Conservation (phyloP, 2,329 filamentous ascomycete genomes). For the Fusarium circinatum region DNA sequence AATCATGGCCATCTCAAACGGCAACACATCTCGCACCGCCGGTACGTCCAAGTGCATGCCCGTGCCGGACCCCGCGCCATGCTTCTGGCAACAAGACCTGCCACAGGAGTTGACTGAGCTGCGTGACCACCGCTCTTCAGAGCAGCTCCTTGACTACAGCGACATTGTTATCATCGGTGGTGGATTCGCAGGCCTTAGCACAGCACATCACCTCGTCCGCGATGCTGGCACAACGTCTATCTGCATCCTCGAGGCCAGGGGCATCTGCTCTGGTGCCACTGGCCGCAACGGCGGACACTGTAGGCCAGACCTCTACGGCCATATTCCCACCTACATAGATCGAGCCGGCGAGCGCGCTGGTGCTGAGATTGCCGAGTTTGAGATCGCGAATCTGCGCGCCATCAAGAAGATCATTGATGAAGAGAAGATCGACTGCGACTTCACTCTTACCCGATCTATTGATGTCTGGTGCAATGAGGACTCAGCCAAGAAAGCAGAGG, state of each 20-base stretch:
- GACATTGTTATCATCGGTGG: background rate
- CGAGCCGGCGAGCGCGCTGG: background rate
- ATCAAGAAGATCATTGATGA: slow-evolving; percentile 7
- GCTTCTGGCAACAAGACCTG: background rate
- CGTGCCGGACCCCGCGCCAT: background rate
- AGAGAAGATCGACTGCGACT: slow-evolving; percentile 7
- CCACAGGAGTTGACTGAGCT: background rate
- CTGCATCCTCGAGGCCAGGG: background rate
- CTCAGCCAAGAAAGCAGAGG: background rate
- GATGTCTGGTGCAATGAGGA: slow-evolving; percentile 10
- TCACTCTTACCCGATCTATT: background rate
- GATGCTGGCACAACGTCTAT: background rate
- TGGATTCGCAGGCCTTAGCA: background rate
- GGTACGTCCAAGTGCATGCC: slow-evolving; percentile 5
- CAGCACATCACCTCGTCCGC: background rate
- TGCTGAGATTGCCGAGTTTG: slow-evolving; percentile 3
- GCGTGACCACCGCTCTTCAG: background rate
- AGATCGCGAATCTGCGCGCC: background rate
- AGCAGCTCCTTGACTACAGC: background rate
- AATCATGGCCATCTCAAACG: slow-evolving; percentile 1
- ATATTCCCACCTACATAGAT: slow-evolving; percentile 3
- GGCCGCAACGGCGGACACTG: slow-evolving; percentile 1
- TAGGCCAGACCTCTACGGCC: background rate
- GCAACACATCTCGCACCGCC: background rate
- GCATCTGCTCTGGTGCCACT: background rate